A percentile compares a stretch with the other conserved stretches of the same genome.
phyloP scores from a whole-genome alignment of 108 stramenopile species.

The Schizochytrium sp. region DNA sequence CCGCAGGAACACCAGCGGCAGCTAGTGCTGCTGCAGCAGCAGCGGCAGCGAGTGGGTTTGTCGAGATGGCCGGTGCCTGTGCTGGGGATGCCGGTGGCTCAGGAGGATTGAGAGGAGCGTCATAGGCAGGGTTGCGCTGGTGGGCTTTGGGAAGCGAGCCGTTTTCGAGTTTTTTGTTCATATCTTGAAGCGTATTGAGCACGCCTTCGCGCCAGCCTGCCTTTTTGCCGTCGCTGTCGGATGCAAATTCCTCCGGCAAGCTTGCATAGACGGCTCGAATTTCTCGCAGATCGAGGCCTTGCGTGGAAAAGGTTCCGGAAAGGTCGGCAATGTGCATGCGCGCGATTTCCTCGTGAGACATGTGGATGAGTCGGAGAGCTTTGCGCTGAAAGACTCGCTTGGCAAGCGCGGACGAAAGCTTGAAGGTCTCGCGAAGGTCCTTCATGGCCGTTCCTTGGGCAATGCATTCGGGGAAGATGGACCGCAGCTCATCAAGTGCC shows the following conservation, averaged over 20 bases:
- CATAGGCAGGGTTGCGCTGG: neutral
- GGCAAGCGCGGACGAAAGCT: neutral
- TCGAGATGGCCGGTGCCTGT: too few species aligned
- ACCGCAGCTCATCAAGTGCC: neutral
- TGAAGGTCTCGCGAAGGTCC: neutral
- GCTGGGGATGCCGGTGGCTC: neutral
- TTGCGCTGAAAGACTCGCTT: conserved; percentile 4
- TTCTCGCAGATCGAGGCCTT: neutral
- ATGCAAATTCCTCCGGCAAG: neutral
- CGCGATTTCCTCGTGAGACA: neutral
- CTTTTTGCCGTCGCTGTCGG: neutral
- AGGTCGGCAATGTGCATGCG: neutral
- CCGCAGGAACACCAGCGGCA: too few species aligned
- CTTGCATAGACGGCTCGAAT: neutral
- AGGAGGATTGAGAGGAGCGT: neutral
- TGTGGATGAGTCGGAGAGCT: neutral
- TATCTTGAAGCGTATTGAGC: neutral
- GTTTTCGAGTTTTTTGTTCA: neutral
- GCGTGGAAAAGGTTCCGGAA: neutral
- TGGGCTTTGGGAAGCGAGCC: neutral
- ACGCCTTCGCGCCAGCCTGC: neutral
- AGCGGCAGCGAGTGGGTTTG: too few species aligned
- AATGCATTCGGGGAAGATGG: neutral
- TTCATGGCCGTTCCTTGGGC: neutral
- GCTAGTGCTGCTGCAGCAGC: too few species aligned